Percentiles rank a stretch among this genome's conserved stretches.
Conservation (phyloP, 805 yeast species). For the Ogataea salicorniae region DNA sequence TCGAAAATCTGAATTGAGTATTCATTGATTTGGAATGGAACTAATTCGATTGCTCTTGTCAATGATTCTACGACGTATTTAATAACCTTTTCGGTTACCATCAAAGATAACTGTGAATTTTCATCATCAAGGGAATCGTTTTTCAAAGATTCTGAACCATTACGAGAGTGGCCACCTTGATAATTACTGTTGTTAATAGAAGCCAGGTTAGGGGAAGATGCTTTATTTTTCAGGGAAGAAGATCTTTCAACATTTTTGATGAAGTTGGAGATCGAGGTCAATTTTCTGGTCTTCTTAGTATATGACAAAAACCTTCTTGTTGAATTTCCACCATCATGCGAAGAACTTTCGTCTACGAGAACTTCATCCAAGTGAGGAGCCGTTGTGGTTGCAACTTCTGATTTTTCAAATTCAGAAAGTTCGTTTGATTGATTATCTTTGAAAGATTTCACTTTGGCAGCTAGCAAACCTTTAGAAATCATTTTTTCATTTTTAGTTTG, state of each 20-base stretch:
- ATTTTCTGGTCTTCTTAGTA: constrained; percentile 19
- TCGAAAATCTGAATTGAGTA: constrained; percentile 64
- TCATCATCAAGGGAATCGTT: constrained; percentile 1
- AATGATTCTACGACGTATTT: constrained; percentile 72
- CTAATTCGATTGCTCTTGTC: constrained; percentile 69
- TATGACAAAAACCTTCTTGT: constrained; percentile 11
- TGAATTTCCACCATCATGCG: neutral
- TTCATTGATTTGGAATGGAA: constrained; percentile 56
- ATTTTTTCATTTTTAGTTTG: constrained; percentile 35
- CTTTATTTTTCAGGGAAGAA: constrained; percentile 29
- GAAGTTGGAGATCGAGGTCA: constrained; percentile 34
- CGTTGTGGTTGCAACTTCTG: too few species aligned
- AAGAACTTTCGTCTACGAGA: too few species aligned
- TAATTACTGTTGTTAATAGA: neutral
- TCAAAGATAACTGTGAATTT: constrained; percentile 31
- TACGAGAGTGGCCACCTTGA: neutral
- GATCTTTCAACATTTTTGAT: constrained; percentile 48
- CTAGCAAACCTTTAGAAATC: constrained; percentile 31
- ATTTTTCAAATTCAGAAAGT: constrained; percentile 6
- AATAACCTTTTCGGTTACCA: constrained; percentile 56
- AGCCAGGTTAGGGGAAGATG: constrained; percentile 8
- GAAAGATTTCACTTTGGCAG: constrained; percentile 22
- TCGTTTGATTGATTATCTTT: constrained; percentile 18
- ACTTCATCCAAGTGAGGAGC: too few species aligned
- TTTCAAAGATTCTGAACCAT: constrained; percentile 1